Percentiles rank a stretch among this genome's conserved stretches.
Conservation (phyloP, 73 alveolate genomes). For the Tetrahymena thermophila region DNA sequence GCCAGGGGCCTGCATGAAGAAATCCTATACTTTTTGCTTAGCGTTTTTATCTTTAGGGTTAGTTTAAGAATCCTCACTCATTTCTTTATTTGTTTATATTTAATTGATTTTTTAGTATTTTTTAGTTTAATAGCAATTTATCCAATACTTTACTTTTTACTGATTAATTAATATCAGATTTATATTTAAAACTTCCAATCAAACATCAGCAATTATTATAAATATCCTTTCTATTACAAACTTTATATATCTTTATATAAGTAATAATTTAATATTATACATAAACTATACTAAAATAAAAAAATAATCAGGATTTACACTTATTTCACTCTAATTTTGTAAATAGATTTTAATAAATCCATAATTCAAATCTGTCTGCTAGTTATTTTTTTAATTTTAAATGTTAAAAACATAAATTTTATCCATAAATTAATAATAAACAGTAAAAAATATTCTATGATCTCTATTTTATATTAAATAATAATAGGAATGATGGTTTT, state of each 20-base stretch:
- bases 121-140: not conserved
- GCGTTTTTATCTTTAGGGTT: not conserved
- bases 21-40: not conserved
- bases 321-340: not conserved
- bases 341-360: no score
- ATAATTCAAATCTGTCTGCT: no score
- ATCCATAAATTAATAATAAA: not conserved
- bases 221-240: not conserved
- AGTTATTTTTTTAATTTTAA: not conserved
- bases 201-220: no score
- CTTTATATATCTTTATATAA: not conserved
- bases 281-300: no score
- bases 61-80: not conserved
- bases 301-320: not conserved
- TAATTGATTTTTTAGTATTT: not conserved
- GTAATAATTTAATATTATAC: no score
- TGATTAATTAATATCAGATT: not conserved
- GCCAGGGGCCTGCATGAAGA: not conserved
- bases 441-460: not conserved
- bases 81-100: not conserved
- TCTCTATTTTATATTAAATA: no score
- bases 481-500: no score
- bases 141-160: not conserved
- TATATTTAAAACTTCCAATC: not conserved
- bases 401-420: no score